Conservation (phyloP, 257 asterid genomes). For the Solanum tarapatanum region DNA sequence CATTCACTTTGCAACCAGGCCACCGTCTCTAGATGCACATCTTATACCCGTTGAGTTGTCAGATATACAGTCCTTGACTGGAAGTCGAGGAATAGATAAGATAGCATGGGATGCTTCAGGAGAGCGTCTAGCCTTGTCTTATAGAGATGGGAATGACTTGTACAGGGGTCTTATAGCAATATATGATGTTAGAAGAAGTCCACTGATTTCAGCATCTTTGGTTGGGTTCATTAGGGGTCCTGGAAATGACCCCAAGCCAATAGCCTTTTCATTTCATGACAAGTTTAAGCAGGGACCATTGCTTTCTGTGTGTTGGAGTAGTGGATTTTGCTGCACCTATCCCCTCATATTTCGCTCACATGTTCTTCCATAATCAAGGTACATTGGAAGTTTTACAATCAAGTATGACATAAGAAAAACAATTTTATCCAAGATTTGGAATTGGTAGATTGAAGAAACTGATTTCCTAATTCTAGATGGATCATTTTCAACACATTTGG, state of each 20-base stretch:
- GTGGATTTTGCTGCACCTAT: conserved; percentile 93
- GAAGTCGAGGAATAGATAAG: conserved; percentile 72
- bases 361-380: conserved; percentile 34
- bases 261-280: conserved; percentile 75
- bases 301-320: conserved; percentile 99
- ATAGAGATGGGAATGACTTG: conserved; percentile 67
- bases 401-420: neutral
- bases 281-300: conserved; percentile 89
- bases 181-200: conserved; percentile 82
- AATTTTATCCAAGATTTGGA: neutral
- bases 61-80: conserved; percentile 70
- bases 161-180: conserved; percentile 84
- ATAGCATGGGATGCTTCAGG: conserved; percentile 98
- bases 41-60: conserved; percentile 87
- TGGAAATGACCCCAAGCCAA: conserved; percentile 80
- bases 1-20: conserved; percentile 84
- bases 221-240: conserved; percentile 97
- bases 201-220: conserved; percentile 71
- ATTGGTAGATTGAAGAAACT: neutral
- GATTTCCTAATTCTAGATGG: neutral
- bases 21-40: conserved; percentile 94
- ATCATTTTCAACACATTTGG: neutral
- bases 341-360: conserved; percentile 71
- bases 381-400: neutral
- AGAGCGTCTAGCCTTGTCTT: conserved; percentile 87